Evolutionary conservation across 2,329 filamentous ascomycete species (phyloP), one percentile per base, ranked within the genome.

Genomic region (Pyrenochaeta sp.): DNA sequence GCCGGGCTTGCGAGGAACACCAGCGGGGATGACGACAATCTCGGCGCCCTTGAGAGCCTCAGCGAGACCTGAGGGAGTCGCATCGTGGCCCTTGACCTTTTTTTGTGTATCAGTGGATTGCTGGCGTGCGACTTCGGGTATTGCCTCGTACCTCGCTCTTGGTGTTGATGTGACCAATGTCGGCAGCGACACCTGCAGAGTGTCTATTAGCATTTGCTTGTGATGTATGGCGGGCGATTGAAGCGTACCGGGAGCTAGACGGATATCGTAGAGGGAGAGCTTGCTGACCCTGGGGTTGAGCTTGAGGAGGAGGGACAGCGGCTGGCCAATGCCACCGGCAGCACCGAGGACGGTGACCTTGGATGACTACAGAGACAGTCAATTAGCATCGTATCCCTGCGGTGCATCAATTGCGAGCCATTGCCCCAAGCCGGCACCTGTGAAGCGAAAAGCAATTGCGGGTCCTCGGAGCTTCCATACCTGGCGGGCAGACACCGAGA

Each of bases 121-220:
- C 49, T 51, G 39, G 31, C 39, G 20, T 12, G 32, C 17, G 18
- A n/a, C n/a, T 35, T 55, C 49, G 46, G 51, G 31, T 33, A 49
- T 44, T 12, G 48, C 45, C 44, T 55, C 77, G 54, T 78, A 82
- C 80, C 71, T 81, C 88, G 84, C 90, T 94, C 89, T 96, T 96
- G 82, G 94, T 97, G 89, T 98, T 98, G 87, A 99, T 92, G 86
- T 99, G 95, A 76, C 90, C 91, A 81, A 99, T 88, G 81, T 99
- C 95, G 78, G 95, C 95, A 72, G 94, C 95, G 80, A 99, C 95
- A 89, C 94, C 94, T 95, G 70, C 33, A 42, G 35, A 46, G 54
- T 40, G 42, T 39, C 6, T 69, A 67, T 69, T 40, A 71, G 62
- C 49, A 56, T 32, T 35, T 7, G 11, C 40, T 37, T 17, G 30